A percentile compares a stretch with the other conserved stretches of the same genome.
These are phyloP conservation scores for Combretum micranthum DNA, from an alignment of 345 rosid species.

Conservation along the genomic window DNA sequence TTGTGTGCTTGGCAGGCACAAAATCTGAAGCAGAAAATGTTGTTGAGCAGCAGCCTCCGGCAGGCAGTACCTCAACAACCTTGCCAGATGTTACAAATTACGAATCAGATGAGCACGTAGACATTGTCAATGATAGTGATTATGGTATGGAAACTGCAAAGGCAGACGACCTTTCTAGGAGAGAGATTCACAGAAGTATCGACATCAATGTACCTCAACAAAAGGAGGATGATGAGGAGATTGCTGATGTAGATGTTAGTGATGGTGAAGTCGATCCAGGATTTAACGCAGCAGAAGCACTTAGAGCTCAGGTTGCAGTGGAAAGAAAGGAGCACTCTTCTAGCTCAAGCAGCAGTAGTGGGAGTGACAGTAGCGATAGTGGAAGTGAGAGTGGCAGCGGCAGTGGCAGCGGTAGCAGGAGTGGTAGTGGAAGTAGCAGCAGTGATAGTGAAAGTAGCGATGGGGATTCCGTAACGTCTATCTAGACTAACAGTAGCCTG, in stretches of 20 bases:
- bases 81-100: constrained; percentile 17
- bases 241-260: constrained; percentile 69
- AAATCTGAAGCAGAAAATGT: constrained; percentile 24
- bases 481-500: constrained; percentile 8
- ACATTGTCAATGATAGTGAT: constrained; percentile 27
- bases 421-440: constrained; percentile 21
- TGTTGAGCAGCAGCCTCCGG: constrained; percentile 9
- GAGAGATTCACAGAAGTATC: constrained; percentile 28
- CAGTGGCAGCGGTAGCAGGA: constrained; percentile 32
- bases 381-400: constrained; percentile 41
- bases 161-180: constrained; percentile 17
- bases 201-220: constrained; percentile 57
- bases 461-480: constrained; percentile 28
- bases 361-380: constrained; percentile 37
- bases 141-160: constrained; percentile 15
- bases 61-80: constrained; percentile 14
- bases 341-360: constrained; percentile 56
- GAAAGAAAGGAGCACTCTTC: constrained; percentile 34
- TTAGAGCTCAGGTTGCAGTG: constrained; percentile 70
- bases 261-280: constrained; percentile 54
- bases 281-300: constrained; percentile 80
- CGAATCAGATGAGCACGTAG: constrained; percentile 42
- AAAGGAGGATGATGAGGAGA: constrained; percentile 63
- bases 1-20: constrained; percentile 12
- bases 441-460: constrained; percentile 27